Base-by-base conservation (phyloP, 371 early-diverging fungal species). In the Mortierella sp. region DNA sequence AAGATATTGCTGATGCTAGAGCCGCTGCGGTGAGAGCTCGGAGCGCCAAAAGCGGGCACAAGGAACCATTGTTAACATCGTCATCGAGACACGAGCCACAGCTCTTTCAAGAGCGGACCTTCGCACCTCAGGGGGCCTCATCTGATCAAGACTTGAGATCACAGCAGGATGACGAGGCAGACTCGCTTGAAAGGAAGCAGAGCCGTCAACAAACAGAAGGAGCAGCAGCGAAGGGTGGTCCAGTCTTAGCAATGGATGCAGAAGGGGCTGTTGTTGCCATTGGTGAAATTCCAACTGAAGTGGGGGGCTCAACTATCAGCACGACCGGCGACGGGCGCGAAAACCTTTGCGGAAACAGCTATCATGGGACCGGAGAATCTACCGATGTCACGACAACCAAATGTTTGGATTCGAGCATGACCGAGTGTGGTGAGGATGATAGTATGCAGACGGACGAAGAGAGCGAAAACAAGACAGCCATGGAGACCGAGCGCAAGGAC, bases 221-320 rank as follows among this genome's bases (percentile, higher is more conserved):
- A 21, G 26, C 12, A 14, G 5, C 18, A 30, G 48, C 18, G 4
- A 16, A 24, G 45, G 64, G 43, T 2, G 47, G 19, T 13, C 18
- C 48, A 10, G 52, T 8, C 2, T 42, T 42, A 31, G 43, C 52
- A 12, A 38, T 54, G 46, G 67, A 60, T 46, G 7, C 46, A 3
- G 68, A 68, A 24, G 34, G 21, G 1, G 60, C 49, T 23, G 51
- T 70, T 1, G 14, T 38, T 1, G 19, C 14, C 23, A 59, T 70
- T 50, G 71, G 71, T 3, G 59, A 58, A 26, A 70, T 70, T 45
- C 42, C 58, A 16, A 53, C 54, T 5, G 46, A 38, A 10, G 19
- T 16, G 13, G 34, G 28, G 13, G 47, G 26, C 45, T 19, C 58
- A 18, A 19, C 27, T 12, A 26, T 24, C 21, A 27, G 21, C n/a